Base-by-base conservation (phyloP, 2,329 filamentous ascomycete species). In the Diaporthe sp. region DNA sequence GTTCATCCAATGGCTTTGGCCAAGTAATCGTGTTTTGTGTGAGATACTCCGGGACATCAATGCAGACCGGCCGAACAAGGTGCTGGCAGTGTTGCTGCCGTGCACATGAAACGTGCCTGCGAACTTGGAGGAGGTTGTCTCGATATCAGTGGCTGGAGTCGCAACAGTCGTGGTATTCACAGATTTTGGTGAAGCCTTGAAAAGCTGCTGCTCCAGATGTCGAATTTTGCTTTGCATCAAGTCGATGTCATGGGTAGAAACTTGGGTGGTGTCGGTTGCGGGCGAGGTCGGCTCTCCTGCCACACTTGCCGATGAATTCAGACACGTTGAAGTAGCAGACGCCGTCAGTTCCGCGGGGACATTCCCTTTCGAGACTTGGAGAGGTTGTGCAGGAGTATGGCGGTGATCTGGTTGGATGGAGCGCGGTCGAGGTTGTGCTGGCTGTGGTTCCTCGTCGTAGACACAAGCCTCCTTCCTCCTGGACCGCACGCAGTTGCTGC, bases 21-120 rank as follows among this genome's bases (percentile, higher is more conserved):
- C 75, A 65, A 77, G 75, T 7, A 77, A 28, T 5, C 75, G 55
- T 22, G 75, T 77, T n/a, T 77, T 77, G 57, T 76, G 74, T 7
- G 74, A 74, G 19, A 76, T 61, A 22, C 37, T 53, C 10, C 74
- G 57, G 8, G 74, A 70, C 42, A 74, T 65, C n/a, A 59, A 17
- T 2, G 34, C 62, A 4, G 71, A n/a, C 8, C 39, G 57, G 37
- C 58, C 72, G 13, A 67, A 53, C 5, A 69, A 22, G 42, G 31
- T 25, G 67, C 3, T 80, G 79, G 31, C 9, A 6, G 39, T 46
- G 59, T 65, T 65, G 59, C 25, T 78, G 37, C 89, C 81, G 17
- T 87, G 84, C n/a, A 89, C 77, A 70, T 88, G 83, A 55, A 89
- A 86, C 0, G 84, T 85, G 1, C 87, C 88, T 0, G 82, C 84